Conservation (phyloP, 2,329 filamentous ascomycete species). For the Dactylonectria macrodidyma region DNA sequence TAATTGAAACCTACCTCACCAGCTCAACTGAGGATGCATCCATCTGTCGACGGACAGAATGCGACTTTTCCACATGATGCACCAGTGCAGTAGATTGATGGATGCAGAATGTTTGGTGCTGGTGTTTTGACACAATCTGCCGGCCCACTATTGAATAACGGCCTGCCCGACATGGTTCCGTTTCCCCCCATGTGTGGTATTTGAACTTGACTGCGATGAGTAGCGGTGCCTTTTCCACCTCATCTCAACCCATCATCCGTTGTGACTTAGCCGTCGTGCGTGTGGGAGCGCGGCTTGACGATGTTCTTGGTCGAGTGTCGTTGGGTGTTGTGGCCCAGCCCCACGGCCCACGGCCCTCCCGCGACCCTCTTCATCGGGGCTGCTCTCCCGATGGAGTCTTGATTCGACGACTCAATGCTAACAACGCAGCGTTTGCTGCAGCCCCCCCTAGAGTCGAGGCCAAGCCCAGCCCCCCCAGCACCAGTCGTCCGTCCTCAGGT, state of each 20-base stretch:
- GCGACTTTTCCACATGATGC: slow-evolving; percentile 1
- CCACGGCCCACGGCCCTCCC: slow-evolving; percentile 32
- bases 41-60: background rate
- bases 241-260: background rate
- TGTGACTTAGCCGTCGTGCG: slow-evolving; percentile 12
- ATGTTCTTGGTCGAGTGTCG: slow-evolving; percentile 24
- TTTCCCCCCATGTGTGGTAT: background rate
- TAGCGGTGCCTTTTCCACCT: background rate
- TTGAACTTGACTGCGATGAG: background rate
- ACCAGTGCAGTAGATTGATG: slow-evolving; percentile 6
- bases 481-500: slow-evolving; percentile 9
- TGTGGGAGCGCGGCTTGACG: slow-evolving; percentile 13
- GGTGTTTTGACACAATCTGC: background rate
- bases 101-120: background rate
- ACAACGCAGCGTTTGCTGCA: slow-evolving; percentile 43
- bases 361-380: slow-evolving; percentile 37
- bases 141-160: background rate
- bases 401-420: slow-evolving; percentile 46
- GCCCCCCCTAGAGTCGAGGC: slow-evolving; percentile 26
- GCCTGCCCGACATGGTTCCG: background rate
- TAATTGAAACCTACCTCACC: background rate
- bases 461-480: slow-evolving; percentile 25
- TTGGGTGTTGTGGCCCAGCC: slow-evolving; percentile 24
- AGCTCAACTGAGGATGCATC: slow-evolving; percentile 3
- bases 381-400: slow-evolving; percentile 46